A percentile compares a stretch with the other conserved stretches of the same genome.
phyloP scores from a whole-genome alignment of 371 early-diverging fungal genomes.

The Parasitella parasitica region DNA sequence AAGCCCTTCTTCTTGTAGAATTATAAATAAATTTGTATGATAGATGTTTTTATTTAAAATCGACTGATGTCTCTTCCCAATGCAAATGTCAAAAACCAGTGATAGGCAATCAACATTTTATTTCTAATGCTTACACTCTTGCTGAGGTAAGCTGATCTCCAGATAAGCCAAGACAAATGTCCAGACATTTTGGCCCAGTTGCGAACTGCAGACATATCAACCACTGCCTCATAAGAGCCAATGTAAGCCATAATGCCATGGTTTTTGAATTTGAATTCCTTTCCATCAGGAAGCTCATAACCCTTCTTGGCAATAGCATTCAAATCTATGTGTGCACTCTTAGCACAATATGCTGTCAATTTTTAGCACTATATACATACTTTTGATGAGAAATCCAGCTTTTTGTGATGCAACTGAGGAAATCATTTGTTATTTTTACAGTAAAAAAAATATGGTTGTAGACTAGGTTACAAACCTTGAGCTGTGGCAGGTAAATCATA shows the following conservation, averaged over 20 bases:
- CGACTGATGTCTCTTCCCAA: conserved; percentile 62
- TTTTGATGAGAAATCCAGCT: conserved; percentile 61
- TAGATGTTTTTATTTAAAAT: conserved; percentile 9
- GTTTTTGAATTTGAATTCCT: conserved; percentile 41
- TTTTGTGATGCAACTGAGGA: conserved; percentile 72
- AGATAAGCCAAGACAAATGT: conserved; percentile 66
- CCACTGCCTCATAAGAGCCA: conserved; percentile 54
- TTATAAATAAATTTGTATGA: neutral
- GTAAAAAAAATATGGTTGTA: neutral
- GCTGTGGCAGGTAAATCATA: conserved; percentile 72
- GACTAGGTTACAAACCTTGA: conserved; percentile 39
- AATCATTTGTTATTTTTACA: too few species aligned
- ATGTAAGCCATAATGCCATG: conserved; percentile 56
- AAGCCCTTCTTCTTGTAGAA: conserved; percentile 25
- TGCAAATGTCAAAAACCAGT: conserved; percentile 56
- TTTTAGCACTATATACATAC: too few species aligned
- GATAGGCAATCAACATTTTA: conserved; percentile 64
- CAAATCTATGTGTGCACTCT: conserved; percentile 1
- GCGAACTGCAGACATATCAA: conserved; percentile 49
- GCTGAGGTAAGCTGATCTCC: conserved; percentile 80
- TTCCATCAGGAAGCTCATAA: conserved; percentile 13
- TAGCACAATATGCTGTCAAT: neutral
- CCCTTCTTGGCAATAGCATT: conserved; percentile 38
- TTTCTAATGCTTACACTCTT: conserved; percentile 74
- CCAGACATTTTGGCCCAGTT: conserved; percentile 50